Evolutionary conservation across 2,329 filamentous ascomycete genomes (phyloP).

Genomic region (Plectosphaerella cucumerina): DNA sequence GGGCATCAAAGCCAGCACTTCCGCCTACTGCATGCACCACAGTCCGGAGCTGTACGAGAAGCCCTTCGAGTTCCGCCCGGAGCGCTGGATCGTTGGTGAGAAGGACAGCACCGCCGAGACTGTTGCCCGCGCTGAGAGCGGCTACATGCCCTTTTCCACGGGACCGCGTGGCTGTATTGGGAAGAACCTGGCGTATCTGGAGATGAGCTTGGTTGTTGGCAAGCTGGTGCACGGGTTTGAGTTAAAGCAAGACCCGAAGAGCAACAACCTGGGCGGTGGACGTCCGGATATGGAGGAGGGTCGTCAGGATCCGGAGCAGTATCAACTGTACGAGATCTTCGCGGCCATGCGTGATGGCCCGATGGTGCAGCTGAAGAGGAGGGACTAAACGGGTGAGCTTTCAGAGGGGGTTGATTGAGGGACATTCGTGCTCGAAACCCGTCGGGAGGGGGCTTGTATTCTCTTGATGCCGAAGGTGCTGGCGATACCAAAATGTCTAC

Average conservation of each 20-base stretch:
- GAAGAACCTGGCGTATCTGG: conserved; percentile 24
- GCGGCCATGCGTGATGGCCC: background rate
- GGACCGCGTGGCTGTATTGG: conserved; percentile 27
- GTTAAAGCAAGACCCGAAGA: conserved; percentile 17
- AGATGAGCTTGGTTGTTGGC: conserved; percentile 23
- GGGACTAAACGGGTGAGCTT: background rate
- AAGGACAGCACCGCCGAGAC: conserved; percentile 7
- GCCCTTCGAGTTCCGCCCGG: conserved; percentile 28
- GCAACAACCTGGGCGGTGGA: background rate
- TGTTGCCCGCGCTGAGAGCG: conserved; percentile 16
- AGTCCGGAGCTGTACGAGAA: conserved; percentile 23
- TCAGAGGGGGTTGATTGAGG: no score
- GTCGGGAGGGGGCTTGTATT: conserved; percentile 47
- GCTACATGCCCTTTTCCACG: conserved; percentile 21
- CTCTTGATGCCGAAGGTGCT: no score
- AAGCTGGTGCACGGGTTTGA: conserved; percentile 22
- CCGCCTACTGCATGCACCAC: conserved; percentile 27
- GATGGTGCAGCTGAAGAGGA: background rate
- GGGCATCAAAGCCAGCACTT: conserved; percentile 33
- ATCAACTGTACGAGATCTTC: background rate
- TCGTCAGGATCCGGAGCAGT: background rate
- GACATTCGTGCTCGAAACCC: conserved; percentile 29
- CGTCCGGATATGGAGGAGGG: background rate
- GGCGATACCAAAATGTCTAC: no score
- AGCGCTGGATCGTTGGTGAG: conserved; percentile 21